Conservation (phyloP, 305 asterid genomes). For the Fraxinus platypoda region DNA sequence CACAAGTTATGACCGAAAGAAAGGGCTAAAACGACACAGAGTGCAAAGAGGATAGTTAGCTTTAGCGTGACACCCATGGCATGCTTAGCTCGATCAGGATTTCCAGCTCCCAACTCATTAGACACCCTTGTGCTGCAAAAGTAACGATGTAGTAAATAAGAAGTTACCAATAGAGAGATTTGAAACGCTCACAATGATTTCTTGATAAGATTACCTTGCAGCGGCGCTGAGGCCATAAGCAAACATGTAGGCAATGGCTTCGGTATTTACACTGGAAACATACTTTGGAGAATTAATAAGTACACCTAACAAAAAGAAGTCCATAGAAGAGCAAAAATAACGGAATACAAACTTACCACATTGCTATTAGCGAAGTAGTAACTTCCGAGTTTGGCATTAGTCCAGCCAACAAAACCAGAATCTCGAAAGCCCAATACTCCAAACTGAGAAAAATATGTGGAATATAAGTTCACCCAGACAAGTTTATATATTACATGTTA, state of each 20-base stretch:
- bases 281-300: neutral
- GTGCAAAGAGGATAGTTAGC: constrained; percentile 41
- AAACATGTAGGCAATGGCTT: constrained; percentile 43
- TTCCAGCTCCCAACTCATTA: constrained; percentile 65
- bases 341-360: constrained; percentile 48
- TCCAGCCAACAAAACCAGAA: constrained; percentile 71
- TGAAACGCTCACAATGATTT: neutral
- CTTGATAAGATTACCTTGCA: constrained; percentile 49
- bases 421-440: constrained; percentile 79
- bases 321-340: neutral
- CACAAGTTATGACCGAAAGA: constrained; percentile 50
- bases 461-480: neutral
- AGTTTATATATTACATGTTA: neutral
- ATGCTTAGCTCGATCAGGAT: constrained; percentile 51
- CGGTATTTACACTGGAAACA: constrained; percentile 38
- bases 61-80: constrained; percentile 63
- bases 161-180: neutral
- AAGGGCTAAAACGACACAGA: constrained; percentile 37
- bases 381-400: constrained; percentile 65
- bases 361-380: constrained; percentile 69
- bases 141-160: neutral
- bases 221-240: constrained; percentile 77
- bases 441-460: constrained; percentile 34
- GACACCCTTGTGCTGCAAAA: constrained; percentile 75
- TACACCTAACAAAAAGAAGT: neutral